Conservation (phyloP, 257 asterid species). For the Sherardia arvensis region DNA sequence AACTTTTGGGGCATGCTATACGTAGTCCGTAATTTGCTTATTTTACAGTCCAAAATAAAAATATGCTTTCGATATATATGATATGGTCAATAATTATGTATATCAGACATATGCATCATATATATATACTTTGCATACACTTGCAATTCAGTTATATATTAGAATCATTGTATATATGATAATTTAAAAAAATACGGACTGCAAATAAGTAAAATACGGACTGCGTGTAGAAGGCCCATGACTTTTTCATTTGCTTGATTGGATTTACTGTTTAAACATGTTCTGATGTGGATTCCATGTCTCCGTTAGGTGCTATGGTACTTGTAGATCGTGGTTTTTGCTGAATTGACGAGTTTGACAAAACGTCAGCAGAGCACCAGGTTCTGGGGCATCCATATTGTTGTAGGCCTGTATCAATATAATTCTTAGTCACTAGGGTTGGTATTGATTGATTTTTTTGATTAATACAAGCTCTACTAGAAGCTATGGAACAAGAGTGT, state of each 20-base stretch:
- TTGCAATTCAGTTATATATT: no score
- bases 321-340: conserved; percentile 95
- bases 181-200: no score
- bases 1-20: no score
- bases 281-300: conserved; percentile 11
- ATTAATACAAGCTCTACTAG: conserved; percentile 62
- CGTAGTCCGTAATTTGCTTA: no score
- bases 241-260: background rate
- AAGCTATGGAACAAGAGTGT: conserved; percentile 99
- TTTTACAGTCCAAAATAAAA: no score
- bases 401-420: conserved; percentile 7
- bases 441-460: conserved; percentile 18
- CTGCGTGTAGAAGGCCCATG: no score
- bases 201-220: no score
- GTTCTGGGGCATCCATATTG: conserved; percentile 26
- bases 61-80: no score
- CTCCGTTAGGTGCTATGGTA: conserved; percentile 86
- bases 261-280: conserved; percentile 1
- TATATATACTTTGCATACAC: no score
- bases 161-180: no score
- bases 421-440: conserved; percentile 15
- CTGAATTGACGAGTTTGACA: conserved; percentile 97
- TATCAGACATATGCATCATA: no score
- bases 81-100: no score
- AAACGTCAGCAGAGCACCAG: conserved; percentile 97